Conservation (phyloP, 768 basidiomycete genomes). For the Coprinopsis strossmayeri region DNA sequence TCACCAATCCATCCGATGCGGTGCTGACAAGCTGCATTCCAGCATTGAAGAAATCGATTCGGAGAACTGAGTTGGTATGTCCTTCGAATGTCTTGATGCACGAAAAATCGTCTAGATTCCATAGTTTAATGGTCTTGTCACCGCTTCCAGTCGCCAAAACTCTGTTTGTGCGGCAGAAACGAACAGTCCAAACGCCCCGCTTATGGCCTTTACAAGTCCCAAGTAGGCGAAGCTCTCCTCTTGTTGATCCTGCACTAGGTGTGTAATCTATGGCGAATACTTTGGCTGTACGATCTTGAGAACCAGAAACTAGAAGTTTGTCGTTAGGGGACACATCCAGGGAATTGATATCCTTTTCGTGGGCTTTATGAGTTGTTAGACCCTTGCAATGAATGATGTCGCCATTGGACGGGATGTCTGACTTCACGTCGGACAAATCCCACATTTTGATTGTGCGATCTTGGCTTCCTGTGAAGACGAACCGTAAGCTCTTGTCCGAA, state of each 20-base stretch:
- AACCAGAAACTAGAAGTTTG: constrained; percentile 82
- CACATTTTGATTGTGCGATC: constrained; percentile 99
- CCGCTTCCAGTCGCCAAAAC: constrained; percentile 91
- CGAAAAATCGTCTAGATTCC: constrained; percentile 90
- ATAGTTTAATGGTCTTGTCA: constrained; percentile 90
- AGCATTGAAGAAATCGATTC: constrained; percentile 83
- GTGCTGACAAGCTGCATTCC: constrained; percentile 86
- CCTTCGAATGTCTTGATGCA: constrained; percentile 98
- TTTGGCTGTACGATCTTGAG: constrained; percentile 93
- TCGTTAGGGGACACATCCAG: constrained; percentile 92
- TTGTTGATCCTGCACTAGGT: constrained; percentile 33
- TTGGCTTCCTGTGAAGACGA: constrained; percentile 94
- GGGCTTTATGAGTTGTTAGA: constrained; percentile 81
- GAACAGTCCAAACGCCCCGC: constrained; percentile 92
- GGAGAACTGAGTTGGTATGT: constrained; percentile 92
- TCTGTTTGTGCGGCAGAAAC: constrained; percentile 77
- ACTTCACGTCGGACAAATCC: constrained; percentile 64
- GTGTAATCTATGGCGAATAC: constrained; percentile 71
- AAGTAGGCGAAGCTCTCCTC: constrained; percentile 66
- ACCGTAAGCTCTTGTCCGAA: constrained; percentile 33
- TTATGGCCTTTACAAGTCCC: constrained; percentile 96
- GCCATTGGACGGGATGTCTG: constrained; percentile 18
- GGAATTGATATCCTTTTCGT: constrained; percentile 98
- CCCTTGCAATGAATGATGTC: constrained; percentile 53
- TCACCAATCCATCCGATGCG: constrained; percentile 92